phyloP scores from a whole-genome alignment of 2,329 filamentous ascomycete genomes.

The Penicillium glabrum region DNA sequence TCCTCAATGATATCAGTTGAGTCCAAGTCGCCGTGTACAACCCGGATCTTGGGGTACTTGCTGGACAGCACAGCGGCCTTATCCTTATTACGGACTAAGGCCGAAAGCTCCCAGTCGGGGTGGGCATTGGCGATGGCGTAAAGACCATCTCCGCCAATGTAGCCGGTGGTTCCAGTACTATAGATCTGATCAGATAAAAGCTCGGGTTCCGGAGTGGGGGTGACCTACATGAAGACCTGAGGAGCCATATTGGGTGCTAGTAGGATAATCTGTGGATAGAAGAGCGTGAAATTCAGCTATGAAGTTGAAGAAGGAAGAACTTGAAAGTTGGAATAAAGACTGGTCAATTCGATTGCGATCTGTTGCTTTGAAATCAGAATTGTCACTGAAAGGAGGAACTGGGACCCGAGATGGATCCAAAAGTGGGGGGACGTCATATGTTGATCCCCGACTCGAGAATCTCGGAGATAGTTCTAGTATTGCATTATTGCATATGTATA shows the following conservation, averaged over 20 bases:
- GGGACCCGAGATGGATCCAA: constrained; percentile 2
- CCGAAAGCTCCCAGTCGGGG: constrained; percentile 48
- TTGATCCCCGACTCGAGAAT: too few relatives aligned
- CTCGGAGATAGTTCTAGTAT: too few relatives aligned
- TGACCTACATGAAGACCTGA: constrained; percentile 37
- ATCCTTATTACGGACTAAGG: constrained; percentile 45
- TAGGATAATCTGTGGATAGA: not conserved
- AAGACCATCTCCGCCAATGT: constrained; percentile 56
- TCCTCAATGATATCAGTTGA: constrained; percentile 40
- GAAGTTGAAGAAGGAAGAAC: not conserved
- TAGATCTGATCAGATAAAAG: constrained; percentile 15
- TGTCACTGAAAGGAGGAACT: constrained; percentile 1
- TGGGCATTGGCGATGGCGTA: constrained; percentile 46
- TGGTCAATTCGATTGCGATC: not conserved
- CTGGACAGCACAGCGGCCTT: constrained; percentile 41
- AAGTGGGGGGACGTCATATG: not conserved
- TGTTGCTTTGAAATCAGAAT: constrained; percentile 30
- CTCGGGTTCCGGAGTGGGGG: constrained; percentile 6
- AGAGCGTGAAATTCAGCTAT: not conserved
- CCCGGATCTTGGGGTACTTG: constrained; percentile 42
- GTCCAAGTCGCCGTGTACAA: constrained; percentile 47
- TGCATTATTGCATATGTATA: too few relatives aligned
- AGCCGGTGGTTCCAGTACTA: constrained; percentile 54
- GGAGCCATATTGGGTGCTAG: constrained; percentile 24
- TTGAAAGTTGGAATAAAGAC: not conserved